A percentile compares a stretch with the other conserved stretches of the same genome.
Evolutionary conservation across 2,329 filamentous ascomycete genomes (phyloP).

Genomic region (Stylonectria norvegica): DNA sequence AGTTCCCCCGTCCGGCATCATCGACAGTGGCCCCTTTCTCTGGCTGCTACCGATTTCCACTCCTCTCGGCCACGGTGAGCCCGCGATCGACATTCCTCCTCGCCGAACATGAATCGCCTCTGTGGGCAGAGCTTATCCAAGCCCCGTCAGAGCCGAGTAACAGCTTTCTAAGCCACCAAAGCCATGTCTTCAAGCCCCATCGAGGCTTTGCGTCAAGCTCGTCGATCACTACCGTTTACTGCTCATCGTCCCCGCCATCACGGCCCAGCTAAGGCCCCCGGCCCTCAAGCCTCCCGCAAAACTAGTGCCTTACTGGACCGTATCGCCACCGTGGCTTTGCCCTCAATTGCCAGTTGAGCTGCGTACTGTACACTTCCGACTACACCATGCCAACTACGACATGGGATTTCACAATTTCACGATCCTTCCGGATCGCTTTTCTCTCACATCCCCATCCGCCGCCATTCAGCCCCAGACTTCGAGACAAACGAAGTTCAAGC

Average conservation of each 20-base stretch:
- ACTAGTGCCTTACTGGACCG: slow-evolving; percentile 23
- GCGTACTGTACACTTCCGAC: too few species aligned
- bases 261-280: slow-evolving; percentile 14
- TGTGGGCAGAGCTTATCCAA: not conserved
- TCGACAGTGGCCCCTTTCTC: slow-evolving; percentile 1
- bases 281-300: slow-evolving; percentile 25
- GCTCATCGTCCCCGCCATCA: slow-evolving; percentile 10
- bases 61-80: not conserved
- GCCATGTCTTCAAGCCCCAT: not conserved
- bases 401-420: slow-evolving; percentile 21
- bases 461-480: slow-evolving; percentile 1
- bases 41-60: not conserved
- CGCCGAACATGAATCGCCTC: not conserved
- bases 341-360: not conserved
- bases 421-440: slow-evolving; percentile 12
- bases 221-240: slow-evolving; percentile 21
- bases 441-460: slow-evolving; percentile 8
- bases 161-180: not conserved
- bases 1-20: slow-evolving; percentile 3
- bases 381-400: slow-evolving; percentile 1
- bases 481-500: too few species aligned
- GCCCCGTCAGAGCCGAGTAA: not conserved
- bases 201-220: slow-evolving; percentile 12
- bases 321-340: not conserved
- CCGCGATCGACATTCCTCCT: not conserved